phyloP scores from a whole-genome alignment of 163 green algal genomes.

The Trebouxiophyceae sp. region DNA sequence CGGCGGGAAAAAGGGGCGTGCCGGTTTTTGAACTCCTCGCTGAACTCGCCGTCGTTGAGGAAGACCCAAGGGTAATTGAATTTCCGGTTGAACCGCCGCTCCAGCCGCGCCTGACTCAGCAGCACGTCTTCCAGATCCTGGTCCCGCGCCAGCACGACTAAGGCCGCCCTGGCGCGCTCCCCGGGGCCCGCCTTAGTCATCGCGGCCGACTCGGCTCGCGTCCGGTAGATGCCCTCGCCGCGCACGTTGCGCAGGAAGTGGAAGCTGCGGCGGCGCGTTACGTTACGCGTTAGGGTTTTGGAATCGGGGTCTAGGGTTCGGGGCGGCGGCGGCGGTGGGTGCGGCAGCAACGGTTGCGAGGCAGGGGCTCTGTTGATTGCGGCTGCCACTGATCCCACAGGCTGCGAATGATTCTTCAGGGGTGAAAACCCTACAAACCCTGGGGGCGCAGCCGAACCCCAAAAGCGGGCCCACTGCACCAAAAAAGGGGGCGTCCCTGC shows the following conservation, averaged over 20 bases:
- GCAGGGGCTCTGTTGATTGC: no score
- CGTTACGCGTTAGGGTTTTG: no score
- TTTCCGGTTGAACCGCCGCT: constrained; percentile 24
- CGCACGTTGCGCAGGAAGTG: background rate
- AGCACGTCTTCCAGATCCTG: constrained; percentile 15
- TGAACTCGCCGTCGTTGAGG: constrained; percentile 27
- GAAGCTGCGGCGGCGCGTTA: background rate
- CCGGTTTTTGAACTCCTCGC: constrained; percentile 2
- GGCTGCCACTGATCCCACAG: no score
- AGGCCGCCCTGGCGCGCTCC: background rate
- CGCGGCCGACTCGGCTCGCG: background rate
- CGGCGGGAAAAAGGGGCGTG: background rate
- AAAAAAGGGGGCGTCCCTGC: no score
- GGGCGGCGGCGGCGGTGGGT: background rate
- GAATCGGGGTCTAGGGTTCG: background rate
- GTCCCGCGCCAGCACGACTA: constrained; percentile 20
- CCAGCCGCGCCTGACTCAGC: constrained; percentile 21
- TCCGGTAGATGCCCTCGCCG: background rate
- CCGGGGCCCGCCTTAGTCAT: background rate
- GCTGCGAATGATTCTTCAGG: no score
- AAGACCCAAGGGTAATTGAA: constrained; percentile 20
- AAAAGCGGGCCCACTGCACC: no score
- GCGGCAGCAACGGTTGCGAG: background rate
- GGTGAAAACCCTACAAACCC: background rate
- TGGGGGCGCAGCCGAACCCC: background rate